phyloP scores from a whole-genome alignment of 2,329 filamentous ascomycete species.

The Diaporthe ilicicola region DNA sequence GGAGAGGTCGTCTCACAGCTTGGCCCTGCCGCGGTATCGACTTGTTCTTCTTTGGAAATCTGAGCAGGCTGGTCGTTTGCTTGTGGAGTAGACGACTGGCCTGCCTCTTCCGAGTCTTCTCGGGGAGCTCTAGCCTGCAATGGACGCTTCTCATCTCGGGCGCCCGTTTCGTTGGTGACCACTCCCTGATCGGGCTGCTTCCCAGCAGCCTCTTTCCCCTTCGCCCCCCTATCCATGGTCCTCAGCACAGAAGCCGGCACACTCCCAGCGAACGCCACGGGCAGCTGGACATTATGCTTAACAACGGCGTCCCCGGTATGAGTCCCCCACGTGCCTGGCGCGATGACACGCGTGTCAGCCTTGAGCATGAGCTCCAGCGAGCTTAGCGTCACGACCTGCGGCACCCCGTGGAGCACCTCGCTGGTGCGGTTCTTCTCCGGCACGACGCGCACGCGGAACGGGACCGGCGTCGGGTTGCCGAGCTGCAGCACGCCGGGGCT shows the following conservation, averaged over 20 bases:
- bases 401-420: slow-evolving; percentile 25
- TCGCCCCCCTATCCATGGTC: not conserved
- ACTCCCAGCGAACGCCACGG: not conserved
- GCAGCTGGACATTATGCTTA: not conserved
- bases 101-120: not conserved
- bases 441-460: slow-evolving; percentile 35
- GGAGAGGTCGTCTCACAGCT: rapidly evolving
- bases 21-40: not conserved
- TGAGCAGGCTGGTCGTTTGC: no score
- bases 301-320: not conserved
- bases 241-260: not conserved
- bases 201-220: not conserved
- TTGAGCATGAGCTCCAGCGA: slow-evolving; percentile 34
- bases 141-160: not conserved
- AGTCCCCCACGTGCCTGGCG: slow-evolving; percentile 27
- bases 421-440: slow-evolving; percentile 35
- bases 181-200: not conserved
- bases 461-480: slow-evolving; percentile 37
- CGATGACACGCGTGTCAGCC: slow-evolving; percentile 32
- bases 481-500: slow-evolving; percentile 44
- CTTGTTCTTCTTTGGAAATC: not conserved
- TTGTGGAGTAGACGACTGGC: not conserved
- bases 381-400: slow-evolving; percentile 33
- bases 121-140: not conserved
- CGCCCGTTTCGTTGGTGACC: not conserved